Evolutionary conservation across 805 yeast genomes (phyloP), one percentile per base, ranked within the genome.

Genomic region (Yarrowia bubula): DNA sequence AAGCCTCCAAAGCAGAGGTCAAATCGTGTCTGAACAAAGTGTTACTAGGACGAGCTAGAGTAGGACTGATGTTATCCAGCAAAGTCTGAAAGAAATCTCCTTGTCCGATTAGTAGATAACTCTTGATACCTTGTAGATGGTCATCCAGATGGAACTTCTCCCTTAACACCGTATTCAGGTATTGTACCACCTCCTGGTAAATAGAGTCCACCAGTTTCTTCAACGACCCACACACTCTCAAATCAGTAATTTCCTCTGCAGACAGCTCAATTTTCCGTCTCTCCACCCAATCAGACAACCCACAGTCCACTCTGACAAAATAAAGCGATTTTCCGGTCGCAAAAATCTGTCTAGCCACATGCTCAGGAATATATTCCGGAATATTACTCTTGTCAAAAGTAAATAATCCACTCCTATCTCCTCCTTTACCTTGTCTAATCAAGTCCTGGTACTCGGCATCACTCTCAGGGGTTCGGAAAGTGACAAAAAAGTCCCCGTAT

Each of bases 81-180:
- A 93, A 74, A 0, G 84, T 70, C 60, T 89, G 86, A n/a, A 89
- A 84, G 67, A 93, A 88, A 73, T 93, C 97, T n/a, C 93, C 90
- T 65, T 83, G 84, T 6, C 86, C 84, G 80, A 90, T 85, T 46
- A 95, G 74, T 70, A 92, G 77, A 66, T 87, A 84, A 66, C 83
- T 83, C 67, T 88, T 87, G 65, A 90, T 77, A 50, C 86, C 86
- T 5, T 74, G 72, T n/a, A 93, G 72, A 68, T 89, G 90, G 10
- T 77, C 75, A 43, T 77, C 75, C 41, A 87, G 73, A 43, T 80
- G 75, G 69, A 80, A 82, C 67, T 85, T 83, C 1, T 76, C 75
- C 61, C 82, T 78, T 1, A 92, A 70, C 2, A 84, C 73, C 10
- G 74, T 67, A 22, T 85, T 82, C 55, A 89, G 79, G 67, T 79